Base-by-base conservation (phyloP, 495 filamentous ascomycete genomes). In the Podospora didyma region DNA sequence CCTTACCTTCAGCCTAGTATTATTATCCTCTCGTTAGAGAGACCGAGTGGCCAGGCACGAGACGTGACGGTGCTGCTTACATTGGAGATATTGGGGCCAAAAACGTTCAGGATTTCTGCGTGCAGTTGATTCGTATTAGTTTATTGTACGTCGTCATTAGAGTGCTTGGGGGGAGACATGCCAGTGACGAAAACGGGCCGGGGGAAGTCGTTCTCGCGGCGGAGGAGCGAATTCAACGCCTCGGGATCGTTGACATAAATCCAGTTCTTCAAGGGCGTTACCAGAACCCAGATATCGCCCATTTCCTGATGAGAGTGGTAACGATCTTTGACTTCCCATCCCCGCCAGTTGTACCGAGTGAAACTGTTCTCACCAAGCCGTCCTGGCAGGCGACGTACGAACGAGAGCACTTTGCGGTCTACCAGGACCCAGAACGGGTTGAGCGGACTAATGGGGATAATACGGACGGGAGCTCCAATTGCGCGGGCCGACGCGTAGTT, bases 41-140 rank as follows among this genome's bases (percentile, higher is more conserved):
- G 9, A 22, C 17, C 52, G 3, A 16, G 14, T 46, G 3, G 21
- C 28, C 28, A 2, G 5, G 22, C 37, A 17, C 4, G 39, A 34
- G 35, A 47, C 5, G 49, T 14, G 7, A 44, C 28, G 35, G n/a
- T 46, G 4, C 35, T 14, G 49, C 66, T 67, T 59, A 73, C 75
- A 2, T 72, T 73, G 3, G 69, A 59, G 0, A 82, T 58, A 58
- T 74, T 80, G 14, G 71, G 72, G 2, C 79, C 77, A 57, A 79
- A 82, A 2, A 80, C 56, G 21, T 74, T 67, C n/a, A 80, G 58
- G 10, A 71, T 53, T 16, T 67, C 41, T n/a, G n/a, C n/a, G n/a
- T n/a, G n/a, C n/a, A n/a, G n/a, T n/a, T n/a, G n/a, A n/a, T n/a
- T n/a, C n/a, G n/a, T 53, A 35, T 73, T 16, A 69, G 57, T 19